Evolutionary conservation across 2,329 filamentous ascomycete species (phyloP).

Genomic region (Onygenales sp.): DNA sequence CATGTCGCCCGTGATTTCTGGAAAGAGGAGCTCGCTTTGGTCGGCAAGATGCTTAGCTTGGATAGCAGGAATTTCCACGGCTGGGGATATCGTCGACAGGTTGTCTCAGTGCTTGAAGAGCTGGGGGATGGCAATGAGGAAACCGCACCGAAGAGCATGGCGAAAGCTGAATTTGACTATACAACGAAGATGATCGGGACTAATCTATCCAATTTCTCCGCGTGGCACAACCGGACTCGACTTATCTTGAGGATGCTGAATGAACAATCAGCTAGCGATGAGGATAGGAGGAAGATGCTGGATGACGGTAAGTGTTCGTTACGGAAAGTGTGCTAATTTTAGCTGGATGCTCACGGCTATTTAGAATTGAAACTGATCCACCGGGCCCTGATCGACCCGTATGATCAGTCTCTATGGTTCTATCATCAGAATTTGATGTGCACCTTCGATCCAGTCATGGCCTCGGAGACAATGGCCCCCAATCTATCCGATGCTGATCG

Average conservation of each 20-base stretch:
- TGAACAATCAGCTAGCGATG: slow-evolving; percentile 57
- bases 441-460: slow-evolving; percentile 45
- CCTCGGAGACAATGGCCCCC: slow-evolving; percentile 51
- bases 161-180: slow-evolving; percentile 75
- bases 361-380: slow-evolving; percentile 66
- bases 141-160: slow-evolving; percentile 50
- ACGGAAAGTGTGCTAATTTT: background rate
- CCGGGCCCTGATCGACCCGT: slow-evolving; percentile 75
- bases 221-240: slow-evolving; percentile 86
- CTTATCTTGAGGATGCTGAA: slow-evolving; percentile 67
- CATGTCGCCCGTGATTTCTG: slow-evolving; percentile 57
- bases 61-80: slow-evolving; percentile 94
- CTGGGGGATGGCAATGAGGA: background rate
- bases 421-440: slow-evolving; percentile 85
- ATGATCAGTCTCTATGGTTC: slow-evolving; percentile 95
- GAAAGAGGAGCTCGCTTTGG: slow-evolving; percentile 73
- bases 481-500: slow-evolving; percentile 54
- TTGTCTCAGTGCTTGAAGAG: slow-evolving; percentile 66
- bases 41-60: slow-evolving; percentile 75
- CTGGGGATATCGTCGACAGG: slow-evolving; percentile 79
- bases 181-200: slow-evolving; percentile 76
- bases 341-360: background rate
- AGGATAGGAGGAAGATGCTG: slow-evolving; percentile 58
- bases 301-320: slow-evolving; percentile 49
- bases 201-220: slow-evolving; percentile 93